These are phyloP conservation scores for Chalciporus piperatus DNA, from an alignment of 768 basidiomycete genomes.

Conservation along the genomic window DNA sequence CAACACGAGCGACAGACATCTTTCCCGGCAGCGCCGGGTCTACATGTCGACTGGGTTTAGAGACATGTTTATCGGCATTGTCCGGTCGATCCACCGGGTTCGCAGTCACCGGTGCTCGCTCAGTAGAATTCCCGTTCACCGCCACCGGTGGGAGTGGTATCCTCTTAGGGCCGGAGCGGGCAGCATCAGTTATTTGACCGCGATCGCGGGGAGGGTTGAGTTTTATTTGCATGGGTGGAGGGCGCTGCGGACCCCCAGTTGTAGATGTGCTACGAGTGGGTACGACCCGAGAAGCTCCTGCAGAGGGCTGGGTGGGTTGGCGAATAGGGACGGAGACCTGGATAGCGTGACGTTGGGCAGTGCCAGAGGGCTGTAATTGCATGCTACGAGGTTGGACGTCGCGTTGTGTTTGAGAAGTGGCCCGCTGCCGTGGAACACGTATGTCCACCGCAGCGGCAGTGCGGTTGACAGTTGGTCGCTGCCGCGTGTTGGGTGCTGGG, in stretches of 20 bases:
- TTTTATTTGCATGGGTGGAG: conserved; percentile 22
- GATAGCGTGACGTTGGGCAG: conserved; percentile 19
- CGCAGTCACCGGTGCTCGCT: conserved; percentile 1
- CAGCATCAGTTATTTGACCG: conserved; percentile 25
- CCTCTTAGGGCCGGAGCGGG: conserved; percentile 28
- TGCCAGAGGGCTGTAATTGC: conserved; percentile 16
- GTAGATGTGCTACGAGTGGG: conserved; percentile 2
- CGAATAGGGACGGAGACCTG: conserved; percentile 11
- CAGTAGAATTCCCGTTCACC: background rate
- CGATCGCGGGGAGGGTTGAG: conserved; percentile 18
- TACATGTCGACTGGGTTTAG: conserved; percentile 10
- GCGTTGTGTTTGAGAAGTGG: conserved; percentile 17
- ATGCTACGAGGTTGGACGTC: conserved; percentile 15
- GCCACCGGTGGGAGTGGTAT: conserved; percentile 27
- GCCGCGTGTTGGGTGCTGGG: conserved; percentile 1
- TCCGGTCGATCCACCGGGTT: background rate
- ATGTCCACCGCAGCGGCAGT: background rate
- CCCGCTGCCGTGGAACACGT: conserved; percentile 18
- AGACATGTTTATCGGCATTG: conserved; percentile 1
- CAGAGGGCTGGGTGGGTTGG: conserved; percentile 7
- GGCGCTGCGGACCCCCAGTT: conserved; percentile 25
- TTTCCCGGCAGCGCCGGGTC: conserved; percentile 3
- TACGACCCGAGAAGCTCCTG: conserved; percentile 1
- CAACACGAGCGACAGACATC: conserved; percentile 7
- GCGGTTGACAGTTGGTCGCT: conserved; percentile 3